Percentiles rank a stretch among this genome's conserved stretches.
phyloP scores from a whole-genome alignment of 169 alveolate species.

The Babesia ovis region DNA sequence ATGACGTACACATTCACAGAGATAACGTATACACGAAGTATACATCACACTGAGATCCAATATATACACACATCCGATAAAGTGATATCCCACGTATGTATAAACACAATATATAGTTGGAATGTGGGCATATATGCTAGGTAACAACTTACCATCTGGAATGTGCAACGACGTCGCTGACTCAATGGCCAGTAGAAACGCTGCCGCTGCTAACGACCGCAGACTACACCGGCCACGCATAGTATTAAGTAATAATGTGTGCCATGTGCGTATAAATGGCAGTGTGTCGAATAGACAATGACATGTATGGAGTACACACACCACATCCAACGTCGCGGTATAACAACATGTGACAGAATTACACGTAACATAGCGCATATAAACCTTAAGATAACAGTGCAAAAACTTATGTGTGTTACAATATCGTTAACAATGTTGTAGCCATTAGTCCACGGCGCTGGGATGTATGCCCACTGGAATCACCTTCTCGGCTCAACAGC shows the following conservation, averaged over 20 bases:
- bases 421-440: too few species aligned
- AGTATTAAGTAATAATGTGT: too few species aligned
- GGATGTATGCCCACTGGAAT: neutral
- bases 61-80: neutral
- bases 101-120: neutral
- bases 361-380: neutral
- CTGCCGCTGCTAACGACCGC: slow-evolving; percentile 1
- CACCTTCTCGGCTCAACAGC: neutral
- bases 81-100: neutral
- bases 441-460: too few species aligned
- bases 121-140: neutral
- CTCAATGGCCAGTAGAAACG: neutral
- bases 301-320: neutral
- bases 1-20: too few species aligned
- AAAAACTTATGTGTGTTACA: too few species aligned
- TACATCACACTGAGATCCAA: neutral
- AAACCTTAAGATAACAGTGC: too few species aligned
- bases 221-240: slow-evolving; percentile 1
- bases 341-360: neutral
- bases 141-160: slow-evolving; percentile 23
- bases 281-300: neutral
- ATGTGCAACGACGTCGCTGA: slow-evolving; percentile 35
- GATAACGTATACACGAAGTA: neutral
- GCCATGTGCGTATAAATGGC: neutral
- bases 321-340: neutral